Percentiles rank a stretch among this genome's conserved stretches.
phyloP scores from a whole-genome alignment of 208 protist species.

The Trypanosomatidae sp. region DNA sequence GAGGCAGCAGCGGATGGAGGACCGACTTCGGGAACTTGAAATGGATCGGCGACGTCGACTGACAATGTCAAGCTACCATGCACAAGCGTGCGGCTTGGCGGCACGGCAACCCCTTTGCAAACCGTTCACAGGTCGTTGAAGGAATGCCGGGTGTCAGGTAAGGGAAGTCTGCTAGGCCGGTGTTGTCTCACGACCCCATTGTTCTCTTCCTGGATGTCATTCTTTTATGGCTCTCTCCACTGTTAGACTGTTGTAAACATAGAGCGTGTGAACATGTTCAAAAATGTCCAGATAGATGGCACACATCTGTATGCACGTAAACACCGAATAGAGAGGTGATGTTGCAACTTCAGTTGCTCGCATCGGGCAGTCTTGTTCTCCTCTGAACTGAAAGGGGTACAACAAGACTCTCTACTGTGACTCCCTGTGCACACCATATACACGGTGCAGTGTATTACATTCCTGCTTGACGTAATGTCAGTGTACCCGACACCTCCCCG shows the following conservation, averaged over 20 bases:
- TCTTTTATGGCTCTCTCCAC: too few species aligned
- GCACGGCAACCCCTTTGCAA: conserved; percentile 25
- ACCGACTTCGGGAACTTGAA: conserved; percentile 27
- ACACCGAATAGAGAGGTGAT: not conserved
- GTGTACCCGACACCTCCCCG: not conserved
- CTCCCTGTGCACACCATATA: too few species aligned
- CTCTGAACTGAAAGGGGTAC: not conserved
- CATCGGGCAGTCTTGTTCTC: not conserved
- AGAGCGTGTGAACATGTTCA: not conserved
- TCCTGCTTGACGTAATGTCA: not conserved
- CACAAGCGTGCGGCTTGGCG: conserved; percentile 15
- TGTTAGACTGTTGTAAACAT: not conserved
- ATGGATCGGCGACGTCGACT: conserved; percentile 22
- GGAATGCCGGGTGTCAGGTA: too few species aligned
- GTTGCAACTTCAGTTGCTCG: not conserved
- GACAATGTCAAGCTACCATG: conserved; percentile 14
- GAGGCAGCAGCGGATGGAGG: conserved; percentile 25
- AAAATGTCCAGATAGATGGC: not conserved
- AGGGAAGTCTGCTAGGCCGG: not conserved
- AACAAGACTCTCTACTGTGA: too few species aligned
- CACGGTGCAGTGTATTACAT: not conserved
- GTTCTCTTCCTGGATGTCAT: not conserved
- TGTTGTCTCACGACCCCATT: not conserved
- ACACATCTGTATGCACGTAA: not conserved
- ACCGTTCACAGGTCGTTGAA: conserved; percentile 32